Base-by-base conservation (phyloP, 345 rosid species). In the Eucalyptus pauciflora region DNA sequence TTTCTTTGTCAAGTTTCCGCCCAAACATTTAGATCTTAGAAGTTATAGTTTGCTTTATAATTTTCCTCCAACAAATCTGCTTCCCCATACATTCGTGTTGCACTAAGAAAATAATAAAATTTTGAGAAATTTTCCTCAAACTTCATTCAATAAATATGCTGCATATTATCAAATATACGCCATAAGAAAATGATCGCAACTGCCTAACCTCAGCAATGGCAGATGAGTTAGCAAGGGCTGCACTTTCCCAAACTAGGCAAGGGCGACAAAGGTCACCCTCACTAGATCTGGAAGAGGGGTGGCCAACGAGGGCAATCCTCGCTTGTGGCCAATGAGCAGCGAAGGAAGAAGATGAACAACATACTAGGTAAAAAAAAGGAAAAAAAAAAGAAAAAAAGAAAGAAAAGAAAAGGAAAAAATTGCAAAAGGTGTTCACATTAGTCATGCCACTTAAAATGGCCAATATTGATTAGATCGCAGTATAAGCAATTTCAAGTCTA, bases 401-500 rank as follows among this genome's bases (percentile, higher is more conserved):
- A n/a, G 25, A 4, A 22, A 56, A 56, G 0, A 1, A 56, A 56
- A 56, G 29, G 20, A 8, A 67, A 8, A 67, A 67, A 16, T 4
- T 31, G 22, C 43, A 67, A 67, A 67, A 67, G 10, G 1, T 18
- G 10, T 31, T 10, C 22, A 4, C 5, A 15, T 67, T 9, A 8
- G 33, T n/a, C 37, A 2, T 8, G 43, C 7, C 43, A 17, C 6
- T 20, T 69, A 17, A 18, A 41, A 69, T 9, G n/a, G n/a, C n/a
- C n/a, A n/a, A 13, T 13, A 5, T 8, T 13, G 1, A 60, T 13
- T 60, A 13, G 69, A 60, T 8, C 2, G 2, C 0, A 22, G 2
- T 33, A 11, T 69, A 2, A 69, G 7, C 5, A 33, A 10, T 17
- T 69, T 69, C 13, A 33, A 9, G 45, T 1, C 7, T 69, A 15